Base-by-base conservation (phyloP, 495 filamentous ascomycete species). In the Talaromyces trachyspermus region DNA sequence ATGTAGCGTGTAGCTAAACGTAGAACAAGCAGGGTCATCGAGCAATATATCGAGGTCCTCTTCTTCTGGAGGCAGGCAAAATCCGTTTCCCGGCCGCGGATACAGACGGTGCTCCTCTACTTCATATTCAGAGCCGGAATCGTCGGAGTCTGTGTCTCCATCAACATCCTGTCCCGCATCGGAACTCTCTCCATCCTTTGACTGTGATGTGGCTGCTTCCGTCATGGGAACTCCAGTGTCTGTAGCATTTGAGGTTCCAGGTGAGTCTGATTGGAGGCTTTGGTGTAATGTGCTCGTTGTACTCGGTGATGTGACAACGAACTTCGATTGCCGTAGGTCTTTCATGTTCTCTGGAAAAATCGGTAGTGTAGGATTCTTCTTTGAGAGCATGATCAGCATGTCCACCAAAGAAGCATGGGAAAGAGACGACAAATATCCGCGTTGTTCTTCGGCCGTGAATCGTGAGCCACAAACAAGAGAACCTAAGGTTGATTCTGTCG, bases 71-170 rank as follows among this genome's bases (percentile, higher is more conserved):
- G 71, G 54, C 2, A 70, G 56, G 5, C 50, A 43, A 20, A 76
- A 62, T 5, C 73, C 74, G 50, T 76, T 76, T 2, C 84, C 85
- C 11, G 80, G 65, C 53, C 78, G 76, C 1, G 86, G 84, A 67
- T 87, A 87, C 7, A 81, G 64, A 17, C 80, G 70, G 33, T 77
- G 77, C 29, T 77, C 73, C 17, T 65, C 59, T 25, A 67, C 50
- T 40, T 68, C 63, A 11, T 63, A 59, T 40, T 68, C 68, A 7
- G 62, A 62, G 0, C 51, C 54, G 2, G 43, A 46, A 20, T 51
- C 47, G 11, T 54, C 46, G 19, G 48, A 32, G 25, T 53, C 36
- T 49, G 39, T 7, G 17, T 32, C 15, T 50, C 32, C 20, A 46
- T 51, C 39, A 45, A 23, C 38, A 26, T 42, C 22, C 8, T 26